Percentiles rank a stretch among this genome's conserved stretches.
Evolutionary conservation across 805 yeast genomes (phyloP).

Genomic region (Candida tallmaniae): DNA sequence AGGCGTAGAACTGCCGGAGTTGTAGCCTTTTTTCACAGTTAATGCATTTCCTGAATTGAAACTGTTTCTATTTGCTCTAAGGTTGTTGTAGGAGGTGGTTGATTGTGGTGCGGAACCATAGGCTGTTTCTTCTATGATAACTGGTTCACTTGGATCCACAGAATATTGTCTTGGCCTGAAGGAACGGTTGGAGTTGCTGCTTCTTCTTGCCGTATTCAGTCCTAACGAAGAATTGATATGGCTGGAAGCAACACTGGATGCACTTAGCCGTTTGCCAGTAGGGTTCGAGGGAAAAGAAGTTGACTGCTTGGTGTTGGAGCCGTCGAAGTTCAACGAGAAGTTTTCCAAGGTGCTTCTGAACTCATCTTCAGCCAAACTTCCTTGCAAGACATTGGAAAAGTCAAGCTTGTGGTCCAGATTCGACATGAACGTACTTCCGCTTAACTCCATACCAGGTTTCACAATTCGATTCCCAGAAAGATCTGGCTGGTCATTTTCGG

Average conservation of each 20-base stretch:
- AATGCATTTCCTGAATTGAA: conserved; percentile 12
- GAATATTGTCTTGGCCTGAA: conserved; percentile 16
- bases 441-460: neutral
- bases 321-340: conserved; percentile 23
- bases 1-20: conserved; percentile 12
- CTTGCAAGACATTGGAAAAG: conserved; percentile 33
- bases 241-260: conserved; percentile 3
- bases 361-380: conserved; percentile 24
- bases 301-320: conserved; percentile 3
- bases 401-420: conserved; percentile 1
- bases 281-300: too few species aligned
- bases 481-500: neutral
- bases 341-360: conserved; percentile 26
- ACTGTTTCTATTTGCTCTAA: conserved; percentile 8
- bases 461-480: conserved; percentile 1
- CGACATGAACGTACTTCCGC: conserved; percentile 1
- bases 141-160: conserved; percentile 16
- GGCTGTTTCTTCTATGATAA: conserved; percentile 14
- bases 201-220: conserved; percentile 6
- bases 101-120: conserved; percentile 7
- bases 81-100: neutral
- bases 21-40: conserved; percentile 3
- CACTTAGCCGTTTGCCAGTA: conserved; percentile 1
- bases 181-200: conserved; percentile 11
- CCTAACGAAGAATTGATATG: conserved; percentile 1